Conservation (phyloP, 257 asterid species). For the Verbena officinalis region DNA sequence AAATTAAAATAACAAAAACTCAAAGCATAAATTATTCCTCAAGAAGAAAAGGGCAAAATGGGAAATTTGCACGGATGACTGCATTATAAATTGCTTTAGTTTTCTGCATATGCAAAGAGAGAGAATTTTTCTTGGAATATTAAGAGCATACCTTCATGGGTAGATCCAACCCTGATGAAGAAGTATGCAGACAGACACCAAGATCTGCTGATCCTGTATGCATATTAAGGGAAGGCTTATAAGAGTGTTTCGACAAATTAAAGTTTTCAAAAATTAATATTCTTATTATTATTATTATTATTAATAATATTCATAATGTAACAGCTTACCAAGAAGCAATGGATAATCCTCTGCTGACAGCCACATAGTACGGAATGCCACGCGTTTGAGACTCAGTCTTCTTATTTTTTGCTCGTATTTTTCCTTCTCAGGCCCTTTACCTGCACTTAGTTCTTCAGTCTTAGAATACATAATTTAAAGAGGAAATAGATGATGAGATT, state of each 20-base stretch:
- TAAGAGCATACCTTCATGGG: slow-evolving; percentile 83
- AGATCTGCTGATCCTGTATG: slow-evolving; percentile 88
- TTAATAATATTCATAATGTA: slow-evolving; percentile 5
- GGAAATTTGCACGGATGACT: neutral
- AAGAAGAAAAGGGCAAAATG: slow-evolving; percentile 1
- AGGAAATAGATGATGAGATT: neutral
- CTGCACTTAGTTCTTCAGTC: slow-evolving; percentile 40
- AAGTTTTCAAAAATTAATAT: too few relatives aligned
- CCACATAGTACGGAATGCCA: slow-evolving; percentile 98
- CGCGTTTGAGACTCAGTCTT: slow-evolving; percentile 84
- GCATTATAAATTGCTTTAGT: slow-evolving; percentile 7
- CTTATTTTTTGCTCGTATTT: slow-evolving; percentile 81
- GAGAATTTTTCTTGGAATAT: slow-evolving; percentile 21
- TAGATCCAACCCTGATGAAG: slow-evolving; percentile 94
- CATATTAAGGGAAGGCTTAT: slow-evolving; percentile 26
- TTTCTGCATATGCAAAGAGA: neutral
- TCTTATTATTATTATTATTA: too few relatives aligned
- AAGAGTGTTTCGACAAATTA: neutral
- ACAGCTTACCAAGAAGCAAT: slow-evolving; percentile 81
- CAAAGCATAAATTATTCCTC: slow-evolving; percentile 25
- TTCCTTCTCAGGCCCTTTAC: slow-evolving; percentile 98
- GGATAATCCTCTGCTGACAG: slow-evolving; percentile 95
- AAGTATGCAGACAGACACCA: slow-evolving; percentile 94
- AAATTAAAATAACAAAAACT: slow-evolving; percentile 28
- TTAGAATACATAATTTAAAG: slow-evolving; percentile 7